These are phyloP conservation scores for Pyrenopolyporus hunteri DNA, from an alignment of 495 filamentous ascomycete species.

Conservation along the genomic window DNA sequence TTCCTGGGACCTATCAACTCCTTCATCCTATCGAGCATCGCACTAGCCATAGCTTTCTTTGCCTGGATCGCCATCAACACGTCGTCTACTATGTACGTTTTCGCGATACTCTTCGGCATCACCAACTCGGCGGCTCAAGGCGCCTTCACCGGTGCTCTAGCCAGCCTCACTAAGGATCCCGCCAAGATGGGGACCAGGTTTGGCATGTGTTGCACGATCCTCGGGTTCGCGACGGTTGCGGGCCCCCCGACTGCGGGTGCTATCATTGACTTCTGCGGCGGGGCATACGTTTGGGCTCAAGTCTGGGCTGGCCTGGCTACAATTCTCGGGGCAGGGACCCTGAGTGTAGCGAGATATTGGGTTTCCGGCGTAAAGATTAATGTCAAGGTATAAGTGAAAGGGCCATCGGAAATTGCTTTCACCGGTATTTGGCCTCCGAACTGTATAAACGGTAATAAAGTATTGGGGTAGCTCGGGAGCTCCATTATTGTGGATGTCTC, in stretches of 20 bases:
- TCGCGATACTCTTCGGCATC: slow-evolving; percentile 49
- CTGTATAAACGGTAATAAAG: slow-evolving; percentile 16
- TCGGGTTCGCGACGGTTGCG: slow-evolving; percentile 49
- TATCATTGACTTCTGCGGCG: slow-evolving; percentile 48
- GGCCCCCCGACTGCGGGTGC: slow-evolving; percentile 53
- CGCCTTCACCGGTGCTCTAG: slow-evolving; percentile 46
- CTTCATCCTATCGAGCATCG: slow-evolving; percentile 39
- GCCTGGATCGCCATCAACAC: slow-evolving; percentile 48
- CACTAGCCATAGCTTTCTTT: slow-evolving; percentile 45
- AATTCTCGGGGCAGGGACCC: slow-evolving; percentile 27
- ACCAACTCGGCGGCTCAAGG: slow-evolving; percentile 49
- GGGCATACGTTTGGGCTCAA: slow-evolving; percentile 53
- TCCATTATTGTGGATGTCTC: not conserved
- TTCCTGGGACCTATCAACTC: slow-evolving; percentile 50
- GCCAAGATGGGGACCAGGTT: slow-evolving; percentile 52
- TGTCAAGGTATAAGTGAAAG: slow-evolving; percentile 17
- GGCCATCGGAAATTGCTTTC: not conserved
- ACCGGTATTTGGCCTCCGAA: not conserved
- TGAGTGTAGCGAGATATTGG: slow-evolving; percentile 24
- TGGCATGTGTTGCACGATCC: slow-evolving; percentile 52
- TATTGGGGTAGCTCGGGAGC: not conserved
- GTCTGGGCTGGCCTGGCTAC: slow-evolving; percentile 51
- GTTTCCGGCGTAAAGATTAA: slow-evolving; percentile 19
- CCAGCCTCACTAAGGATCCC: slow-evolving; percentile 48
- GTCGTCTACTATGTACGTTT: slow-evolving; percentile 49